phyloP scores from a whole-genome alignment of 164 flowering plant genomes.

The Kingdonia uniflora region DNA sequence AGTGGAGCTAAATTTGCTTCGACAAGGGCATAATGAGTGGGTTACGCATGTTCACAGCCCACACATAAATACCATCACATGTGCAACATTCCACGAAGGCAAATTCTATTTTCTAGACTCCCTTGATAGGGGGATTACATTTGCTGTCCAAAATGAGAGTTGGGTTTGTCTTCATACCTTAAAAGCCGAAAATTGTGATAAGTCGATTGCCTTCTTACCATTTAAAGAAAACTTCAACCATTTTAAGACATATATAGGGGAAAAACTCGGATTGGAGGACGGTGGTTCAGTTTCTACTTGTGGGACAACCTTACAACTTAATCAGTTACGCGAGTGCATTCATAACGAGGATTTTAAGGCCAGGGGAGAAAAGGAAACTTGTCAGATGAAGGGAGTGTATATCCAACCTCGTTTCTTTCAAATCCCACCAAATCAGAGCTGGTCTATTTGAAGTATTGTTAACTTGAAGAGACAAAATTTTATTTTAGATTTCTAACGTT shows the following conservation, averaged over 20 bases:
- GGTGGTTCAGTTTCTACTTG: slow-evolving; percentile 8
- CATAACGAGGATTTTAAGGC: neutral
- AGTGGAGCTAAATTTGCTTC: slow-evolving; percentile 8
- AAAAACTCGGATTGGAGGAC: slow-evolving; percentile 5
- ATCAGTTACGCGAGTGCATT: neutral
- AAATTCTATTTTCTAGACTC: slow-evolving; percentile 9
- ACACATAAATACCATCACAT: neutral
- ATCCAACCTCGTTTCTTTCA: too few species aligned
- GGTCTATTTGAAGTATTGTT: too few species aligned
- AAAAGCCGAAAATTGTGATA: too few species aligned
- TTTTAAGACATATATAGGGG: neutral
- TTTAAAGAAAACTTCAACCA: neutral
- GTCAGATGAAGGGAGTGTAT: slow-evolving; percentile 15
- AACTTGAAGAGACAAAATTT: too few species aligned
- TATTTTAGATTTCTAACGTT: too few species aligned
- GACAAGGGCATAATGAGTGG: slow-evolving; percentile 17
- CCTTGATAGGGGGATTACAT: neutral
- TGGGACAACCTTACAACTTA: slow-evolving; percentile 3
- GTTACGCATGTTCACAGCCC: too few species aligned
- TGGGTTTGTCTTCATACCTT: too few species aligned
- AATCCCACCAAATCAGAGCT: too few species aligned
- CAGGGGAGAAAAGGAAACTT: neutral
- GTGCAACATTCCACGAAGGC: slow-evolving; percentile 5
- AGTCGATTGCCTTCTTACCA: neutral
- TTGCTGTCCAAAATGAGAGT: neutral